phyloP scores from a whole-genome alignment of 1,139 yeast genomes.

The Arxiozyma bovina region DNA sequence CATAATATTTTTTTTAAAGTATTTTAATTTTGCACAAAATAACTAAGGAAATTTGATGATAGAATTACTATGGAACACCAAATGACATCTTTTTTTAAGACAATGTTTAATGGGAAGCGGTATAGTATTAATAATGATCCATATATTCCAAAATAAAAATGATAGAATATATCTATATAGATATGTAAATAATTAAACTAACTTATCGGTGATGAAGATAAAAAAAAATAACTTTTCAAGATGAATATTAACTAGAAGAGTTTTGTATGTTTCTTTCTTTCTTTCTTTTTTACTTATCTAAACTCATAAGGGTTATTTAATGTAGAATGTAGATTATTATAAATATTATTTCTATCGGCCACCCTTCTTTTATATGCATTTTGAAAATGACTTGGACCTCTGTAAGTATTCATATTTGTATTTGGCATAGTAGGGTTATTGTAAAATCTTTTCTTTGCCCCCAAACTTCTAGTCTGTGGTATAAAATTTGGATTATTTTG shows the following conservation, averaged over 20 bases:
- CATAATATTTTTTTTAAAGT: background rate
- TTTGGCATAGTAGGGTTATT: slow-evolving; percentile 1
- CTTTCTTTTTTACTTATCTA: slow-evolving; percentile 8
- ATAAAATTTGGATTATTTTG: slow-evolving; percentile 48
- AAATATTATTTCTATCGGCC: slow-evolving; percentile 13
- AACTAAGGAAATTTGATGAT: too few species aligned
- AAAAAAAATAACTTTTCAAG: background rate
- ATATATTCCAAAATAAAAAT: too few species aligned
- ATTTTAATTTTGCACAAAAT: too few species aligned
- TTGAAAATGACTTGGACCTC: slow-evolving; percentile 17
- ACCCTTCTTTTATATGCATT: slow-evolving; percentile 35
- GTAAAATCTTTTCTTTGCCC: slow-evolving; percentile 2
- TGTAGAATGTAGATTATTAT: slow-evolving; percentile 23
- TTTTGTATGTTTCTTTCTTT: too few species aligned
- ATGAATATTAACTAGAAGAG: background rate
- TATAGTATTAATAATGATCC: background rate
- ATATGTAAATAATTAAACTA: background rate
- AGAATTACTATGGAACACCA: background rate
- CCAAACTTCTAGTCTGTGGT: slow-evolving; percentile 2
- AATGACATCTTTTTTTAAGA: too few species aligned
- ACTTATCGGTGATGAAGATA: background rate
- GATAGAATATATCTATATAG: background rate
- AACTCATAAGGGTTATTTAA: slow-evolving; percentile 15
- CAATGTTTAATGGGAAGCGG: background rate
- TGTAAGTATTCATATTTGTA: background rate